Percentiles rank a stretch among this genome's conserved stretches.
Conservation (phyloP, 306 rosid genomes). For the Gillenia trifoliata region DNA sequence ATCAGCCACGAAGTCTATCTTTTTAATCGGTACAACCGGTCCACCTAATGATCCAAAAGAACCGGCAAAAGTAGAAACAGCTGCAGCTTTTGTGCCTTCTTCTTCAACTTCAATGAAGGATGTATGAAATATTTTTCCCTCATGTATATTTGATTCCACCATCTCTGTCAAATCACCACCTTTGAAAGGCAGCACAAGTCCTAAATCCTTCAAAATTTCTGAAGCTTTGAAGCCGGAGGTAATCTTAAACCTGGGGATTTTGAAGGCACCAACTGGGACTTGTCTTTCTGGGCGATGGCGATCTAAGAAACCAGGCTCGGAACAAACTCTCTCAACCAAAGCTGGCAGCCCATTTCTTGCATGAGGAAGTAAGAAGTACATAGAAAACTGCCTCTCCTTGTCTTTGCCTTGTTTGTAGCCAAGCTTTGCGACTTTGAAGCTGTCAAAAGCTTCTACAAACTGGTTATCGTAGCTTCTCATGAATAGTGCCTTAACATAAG, state of each 20-base stretch:
- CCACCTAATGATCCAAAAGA: too few relatives aligned
- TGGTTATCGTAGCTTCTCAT: conserved; percentile 63
- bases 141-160: too few relatives aligned
- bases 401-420: conserved; percentile 60
- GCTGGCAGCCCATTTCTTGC: conserved; percentile 58
- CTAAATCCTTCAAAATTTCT: conserved; percentile 41
- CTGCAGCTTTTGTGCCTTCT: too few relatives aligned
- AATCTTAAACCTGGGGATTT: conserved; percentile 69
- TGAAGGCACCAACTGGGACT: conserved; percentile 54
- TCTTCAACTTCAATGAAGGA: too few relatives aligned
- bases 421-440: conserved; percentile 67
- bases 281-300: conserved; percentile 36
- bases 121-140: too few relatives aligned
- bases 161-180: too few relatives aligned
- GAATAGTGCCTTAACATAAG: conserved; percentile 56
- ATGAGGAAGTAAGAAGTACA: conserved; percentile 74
- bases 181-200: conserved; percentile 36
- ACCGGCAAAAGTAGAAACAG: too few relatives aligned
- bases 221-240: conserved; percentile 59
- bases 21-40: too few relatives aligned
- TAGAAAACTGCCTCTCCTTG: conserved; percentile 44
- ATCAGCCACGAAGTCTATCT: too few relatives aligned
- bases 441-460: conserved; percentile 36
- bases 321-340: conserved; percentile 52
- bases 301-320: conserved; percentile 49